Percentiles rank a stretch among this genome's conserved stretches.
These are phyloP conservation scores for Aquanectria penicillioides DNA, from an alignment of 2,329 filamentous ascomycete genomes.

Conservation along the genomic window DNA sequence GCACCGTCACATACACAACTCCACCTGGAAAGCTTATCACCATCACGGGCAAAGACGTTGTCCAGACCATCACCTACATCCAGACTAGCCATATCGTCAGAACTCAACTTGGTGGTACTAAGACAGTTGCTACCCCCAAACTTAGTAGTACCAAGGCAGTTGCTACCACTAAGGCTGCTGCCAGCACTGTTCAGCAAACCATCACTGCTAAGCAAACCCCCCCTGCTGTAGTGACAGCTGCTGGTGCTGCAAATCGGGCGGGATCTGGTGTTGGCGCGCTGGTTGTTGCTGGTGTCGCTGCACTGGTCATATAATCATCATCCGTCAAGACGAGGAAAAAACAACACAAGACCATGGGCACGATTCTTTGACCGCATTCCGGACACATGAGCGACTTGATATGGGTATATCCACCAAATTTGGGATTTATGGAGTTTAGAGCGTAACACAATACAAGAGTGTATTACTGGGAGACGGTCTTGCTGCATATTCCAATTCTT, in stretches of 20 bases:
- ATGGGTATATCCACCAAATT: neutral
- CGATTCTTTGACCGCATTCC: neutral
- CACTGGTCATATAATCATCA: slow-evolving; percentile 51
- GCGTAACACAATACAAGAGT: too few relatives aligned
- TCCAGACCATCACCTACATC: slow-evolving; percentile 8
- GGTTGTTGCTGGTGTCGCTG: slow-evolving; percentile 51
- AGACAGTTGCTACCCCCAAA: too few relatives aligned
- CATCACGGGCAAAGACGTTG: neutral
- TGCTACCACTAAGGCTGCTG: too few relatives aligned
- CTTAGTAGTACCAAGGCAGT: too few relatives aligned
- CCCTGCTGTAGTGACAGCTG: slow-evolving; percentile 46
- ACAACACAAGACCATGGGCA: neutral
- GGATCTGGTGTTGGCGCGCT: slow-evolving; percentile 50
- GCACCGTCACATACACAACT: slow-evolving; percentile 50
- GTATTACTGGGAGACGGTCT: too few relatives aligned
- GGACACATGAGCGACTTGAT: neutral
- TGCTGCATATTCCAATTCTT: too few relatives aligned
- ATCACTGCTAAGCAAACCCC: too few relatives aligned
- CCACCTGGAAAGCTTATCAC: slow-evolving; percentile 11
- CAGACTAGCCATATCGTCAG: too few relatives aligned
- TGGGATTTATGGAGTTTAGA: neutral
- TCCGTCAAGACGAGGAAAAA: neutral
- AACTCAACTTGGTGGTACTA: too few relatives aligned
- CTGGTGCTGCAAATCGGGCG: slow-evolving; percentile 50
- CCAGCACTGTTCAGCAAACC: too few relatives aligned